phyloP scores from a whole-genome alignment of 768 basidiomycete species.

The Crucibulum laeve region DNA sequence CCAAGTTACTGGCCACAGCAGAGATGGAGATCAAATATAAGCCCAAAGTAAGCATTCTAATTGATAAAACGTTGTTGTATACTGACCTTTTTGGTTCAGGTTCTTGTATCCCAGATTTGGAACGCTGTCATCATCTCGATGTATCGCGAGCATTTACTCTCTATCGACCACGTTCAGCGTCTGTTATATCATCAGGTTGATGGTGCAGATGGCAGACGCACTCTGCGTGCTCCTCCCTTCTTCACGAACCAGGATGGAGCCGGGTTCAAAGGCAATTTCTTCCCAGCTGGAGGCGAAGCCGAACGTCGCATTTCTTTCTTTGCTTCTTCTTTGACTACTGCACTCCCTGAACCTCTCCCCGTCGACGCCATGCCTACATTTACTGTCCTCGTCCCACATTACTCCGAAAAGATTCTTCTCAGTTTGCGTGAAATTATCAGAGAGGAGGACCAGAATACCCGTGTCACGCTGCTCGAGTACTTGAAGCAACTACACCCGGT shows the following conservation, averaged over 20 bases:
- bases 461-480: slow-evolving; percentile 96
- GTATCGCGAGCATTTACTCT: slow-evolving; percentile 97
- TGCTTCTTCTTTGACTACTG: slow-evolving; percentile 93
- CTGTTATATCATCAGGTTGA: slow-evolving; percentile 97
- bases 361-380: slow-evolving; percentile 99
- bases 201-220: slow-evolving; percentile 81
- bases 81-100: slow-evolving; percentile 18
- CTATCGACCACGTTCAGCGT: slow-evolving; percentile 97
- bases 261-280: slow-evolving; percentile 76
- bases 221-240: slow-evolving; percentile 94
- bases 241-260: slow-evolving; percentile 88
- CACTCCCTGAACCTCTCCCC: slow-evolving; percentile 91
- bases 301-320: slow-evolving; percentile 99
- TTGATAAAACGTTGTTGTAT: neutral
- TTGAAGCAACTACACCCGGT: slow-evolving; percentile 97
- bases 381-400: slow-evolving; percentile 98
- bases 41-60: slow-evolving; percentile 54
- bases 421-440: slow-evolving; percentile 97
- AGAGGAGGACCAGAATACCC: slow-evolving; percentile 94
- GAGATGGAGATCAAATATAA: slow-evolving; percentile 99
- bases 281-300: slow-evolving; percentile 92
- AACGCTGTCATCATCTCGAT: slow-evolving; percentile 99
- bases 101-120: slow-evolving; percentile 98
- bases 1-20: slow-evolving; percentile 89
- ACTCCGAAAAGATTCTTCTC: slow-evolving; percentile 97